Conservation (phyloP, 2,329 filamentous ascomycete species). For the Podosphaera fusca region DNA sequence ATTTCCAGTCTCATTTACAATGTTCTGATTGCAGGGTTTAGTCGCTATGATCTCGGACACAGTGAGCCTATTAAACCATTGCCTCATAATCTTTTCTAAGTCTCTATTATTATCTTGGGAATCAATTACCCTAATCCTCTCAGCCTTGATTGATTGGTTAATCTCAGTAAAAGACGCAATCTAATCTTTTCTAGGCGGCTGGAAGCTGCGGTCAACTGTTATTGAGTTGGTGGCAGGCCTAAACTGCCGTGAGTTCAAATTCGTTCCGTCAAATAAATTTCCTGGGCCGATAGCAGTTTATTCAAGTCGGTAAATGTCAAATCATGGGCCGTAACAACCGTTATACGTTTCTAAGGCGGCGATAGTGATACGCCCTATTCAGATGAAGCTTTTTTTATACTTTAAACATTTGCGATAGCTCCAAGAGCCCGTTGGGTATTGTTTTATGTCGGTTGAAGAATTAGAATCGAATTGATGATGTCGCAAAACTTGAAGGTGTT, state of each 20-base stretch:
- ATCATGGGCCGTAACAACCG: background rate
- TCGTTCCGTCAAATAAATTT: background rate
- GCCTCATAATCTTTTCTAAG: too few species aligned
- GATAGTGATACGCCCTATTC: background rate
- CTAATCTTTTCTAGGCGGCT: background rate
- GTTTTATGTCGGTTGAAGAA: too few species aligned
- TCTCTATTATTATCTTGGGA: too few species aligned
- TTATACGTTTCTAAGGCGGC: background rate
- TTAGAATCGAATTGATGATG: too few species aligned
- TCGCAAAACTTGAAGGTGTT: too few species aligned
- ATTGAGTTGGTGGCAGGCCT: constrained; percentile 1
- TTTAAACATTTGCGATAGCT: too few species aligned
- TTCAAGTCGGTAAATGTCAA: background rate
- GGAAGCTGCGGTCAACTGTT: background rate
- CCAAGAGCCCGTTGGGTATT: too few species aligned
- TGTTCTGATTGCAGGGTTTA: too few species aligned
- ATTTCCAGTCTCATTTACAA: too few species aligned
- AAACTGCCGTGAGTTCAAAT: background rate
- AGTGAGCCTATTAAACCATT: too few species aligned
- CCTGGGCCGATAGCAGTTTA: background rate
- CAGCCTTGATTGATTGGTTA: background rate
- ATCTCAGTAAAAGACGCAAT: background rate
- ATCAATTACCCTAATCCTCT: background rate
- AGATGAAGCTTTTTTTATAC: background rate
- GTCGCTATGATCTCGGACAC: too few species aligned